Conservation (phyloP, 768 basidiomycete species). For the Tulasnella sp. region DNA sequence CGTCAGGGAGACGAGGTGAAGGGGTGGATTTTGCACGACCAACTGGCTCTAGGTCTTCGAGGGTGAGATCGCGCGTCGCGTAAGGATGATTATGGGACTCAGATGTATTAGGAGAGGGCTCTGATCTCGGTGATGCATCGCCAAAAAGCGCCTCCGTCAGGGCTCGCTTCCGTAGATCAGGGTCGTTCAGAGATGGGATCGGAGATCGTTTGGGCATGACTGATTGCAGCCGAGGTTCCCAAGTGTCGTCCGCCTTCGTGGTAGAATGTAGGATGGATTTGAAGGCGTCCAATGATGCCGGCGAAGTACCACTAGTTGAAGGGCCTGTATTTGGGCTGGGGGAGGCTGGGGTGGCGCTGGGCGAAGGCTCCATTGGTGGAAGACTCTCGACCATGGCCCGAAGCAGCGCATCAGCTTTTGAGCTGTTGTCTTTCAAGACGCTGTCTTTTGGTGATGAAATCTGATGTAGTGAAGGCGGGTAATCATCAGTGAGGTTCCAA, state of each 20-base stretch:
- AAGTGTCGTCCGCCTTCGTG: not conserved
- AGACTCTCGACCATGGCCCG: constrained; percentile 52
- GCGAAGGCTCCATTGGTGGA: not conserved
- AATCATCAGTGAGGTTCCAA: not conserved
- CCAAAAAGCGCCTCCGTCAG: constrained; percentile 17
- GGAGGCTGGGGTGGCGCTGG: not conserved
- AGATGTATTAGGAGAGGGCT: not conserved
- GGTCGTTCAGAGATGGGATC: constrained; percentile 13
- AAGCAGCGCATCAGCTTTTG: constrained; percentile 53
- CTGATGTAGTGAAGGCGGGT: not conserved
- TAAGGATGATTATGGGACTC: constrained; percentile 1
- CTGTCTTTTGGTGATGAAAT: not conserved
- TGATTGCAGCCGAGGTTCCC: not conserved
- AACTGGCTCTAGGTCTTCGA: constrained; percentile 8
- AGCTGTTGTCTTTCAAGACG: constrained; percentile 34
- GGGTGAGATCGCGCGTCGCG: not conserved
- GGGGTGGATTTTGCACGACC: not conserved
- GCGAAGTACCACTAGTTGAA: not conserved
- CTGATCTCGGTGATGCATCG: constrained; percentile 3
- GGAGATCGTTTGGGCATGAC: not conserved
- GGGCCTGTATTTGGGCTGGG: not conserved
- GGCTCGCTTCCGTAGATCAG: constrained; percentile 10
- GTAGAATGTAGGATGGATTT: not conserved
- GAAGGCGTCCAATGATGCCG: not conserved
- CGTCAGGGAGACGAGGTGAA: not conserved